Evolutionary conservation across 306 rosid genomes (phyloP).

Genomic region (Begonia masoniana): DNA sequence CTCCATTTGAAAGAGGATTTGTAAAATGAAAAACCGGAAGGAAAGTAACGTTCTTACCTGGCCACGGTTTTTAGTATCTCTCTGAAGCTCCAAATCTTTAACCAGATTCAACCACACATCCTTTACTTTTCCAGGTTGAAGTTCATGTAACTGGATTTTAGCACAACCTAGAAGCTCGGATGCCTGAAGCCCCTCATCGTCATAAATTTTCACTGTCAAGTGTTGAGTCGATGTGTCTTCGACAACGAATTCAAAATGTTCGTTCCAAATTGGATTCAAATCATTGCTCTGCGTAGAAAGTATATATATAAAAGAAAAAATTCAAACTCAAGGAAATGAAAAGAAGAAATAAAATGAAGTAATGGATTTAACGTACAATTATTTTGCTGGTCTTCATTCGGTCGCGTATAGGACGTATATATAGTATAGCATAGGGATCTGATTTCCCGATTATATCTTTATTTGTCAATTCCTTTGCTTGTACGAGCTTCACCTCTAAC

Average conservation of each 20-base stretch:
- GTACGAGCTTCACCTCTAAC: conserved; percentile 96
- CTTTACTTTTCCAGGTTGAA: conserved; percentile 86
- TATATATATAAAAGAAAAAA: not conserved
- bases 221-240: conserved; percentile 88
- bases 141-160: conserved; percentile 43
- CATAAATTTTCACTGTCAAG: conserved; percentile 63
- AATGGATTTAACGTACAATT: conserved; percentile 34
- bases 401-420: conserved; percentile 64
- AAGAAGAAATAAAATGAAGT: not conserved
- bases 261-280: conserved; percentile 94
- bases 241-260: conserved; percentile 80
- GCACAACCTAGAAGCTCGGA: conserved; percentile 79
- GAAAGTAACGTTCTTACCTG: conserved; percentile 35
- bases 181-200: conserved; percentile 65
- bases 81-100: conserved; percentile 78
- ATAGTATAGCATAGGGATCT: conserved; percentile 75
- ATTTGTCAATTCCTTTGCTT: conserved; percentile 86
- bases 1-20: too few relatives aligned
- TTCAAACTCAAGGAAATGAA: conserved; percentile 13
- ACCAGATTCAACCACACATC: conserved; percentile 96
- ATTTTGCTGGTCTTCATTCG: conserved; percentile 87
- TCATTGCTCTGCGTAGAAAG: conserved; percentile 60
- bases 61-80: conserved; percentile 85
- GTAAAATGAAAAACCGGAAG: too few relatives aligned
- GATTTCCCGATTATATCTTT: conserved; percentile 92